These are phyloP conservation scores for Aspergillus piperis DNA, from an alignment of 2,329 filamentous ascomycete genomes.

Conservation along the genomic window DNA sequence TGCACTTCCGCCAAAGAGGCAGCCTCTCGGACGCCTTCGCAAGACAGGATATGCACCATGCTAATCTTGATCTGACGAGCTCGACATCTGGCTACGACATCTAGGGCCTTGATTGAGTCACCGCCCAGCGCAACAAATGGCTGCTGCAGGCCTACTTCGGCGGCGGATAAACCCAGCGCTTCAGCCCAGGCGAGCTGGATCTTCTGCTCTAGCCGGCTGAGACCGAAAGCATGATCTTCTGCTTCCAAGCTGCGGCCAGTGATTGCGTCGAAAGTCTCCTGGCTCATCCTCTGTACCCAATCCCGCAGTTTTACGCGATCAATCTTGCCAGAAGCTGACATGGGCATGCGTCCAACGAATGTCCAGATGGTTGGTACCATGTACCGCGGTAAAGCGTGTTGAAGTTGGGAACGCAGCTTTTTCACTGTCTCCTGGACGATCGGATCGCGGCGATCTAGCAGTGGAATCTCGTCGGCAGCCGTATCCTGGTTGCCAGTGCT, in stretches of 20 bases:
- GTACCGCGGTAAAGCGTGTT: not conserved
- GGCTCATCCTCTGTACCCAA: not conserved
- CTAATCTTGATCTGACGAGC: not conserved
- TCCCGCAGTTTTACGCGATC: not conserved
- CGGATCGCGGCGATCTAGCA: not conserved
- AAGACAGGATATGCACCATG: not conserved
- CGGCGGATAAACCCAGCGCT: not conserved
- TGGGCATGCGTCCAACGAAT: not conserved
- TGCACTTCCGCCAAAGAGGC: not conserved
- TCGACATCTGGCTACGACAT: not conserved
- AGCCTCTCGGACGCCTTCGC: not conserved
- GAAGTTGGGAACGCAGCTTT: not conserved
- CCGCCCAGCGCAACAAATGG: not conserved
- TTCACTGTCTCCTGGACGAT: not conserved
- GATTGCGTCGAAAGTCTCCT: not conserved
- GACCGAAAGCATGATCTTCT: not conserved
- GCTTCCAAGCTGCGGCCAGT: not conserved
- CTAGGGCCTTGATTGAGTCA: not conserved
- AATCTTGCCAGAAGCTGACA: not conserved
- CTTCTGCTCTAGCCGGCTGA: not conserved
- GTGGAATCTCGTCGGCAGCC: not conserved
- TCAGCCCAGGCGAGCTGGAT: not conserved
- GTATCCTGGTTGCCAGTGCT: not conserved
- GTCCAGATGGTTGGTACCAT: slow-evolving; percentile 1
- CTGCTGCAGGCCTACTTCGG: not conserved